phyloP scores from a whole-genome alignment of 257 asterid genomes.

The Penstemon davidsonii region DNA sequence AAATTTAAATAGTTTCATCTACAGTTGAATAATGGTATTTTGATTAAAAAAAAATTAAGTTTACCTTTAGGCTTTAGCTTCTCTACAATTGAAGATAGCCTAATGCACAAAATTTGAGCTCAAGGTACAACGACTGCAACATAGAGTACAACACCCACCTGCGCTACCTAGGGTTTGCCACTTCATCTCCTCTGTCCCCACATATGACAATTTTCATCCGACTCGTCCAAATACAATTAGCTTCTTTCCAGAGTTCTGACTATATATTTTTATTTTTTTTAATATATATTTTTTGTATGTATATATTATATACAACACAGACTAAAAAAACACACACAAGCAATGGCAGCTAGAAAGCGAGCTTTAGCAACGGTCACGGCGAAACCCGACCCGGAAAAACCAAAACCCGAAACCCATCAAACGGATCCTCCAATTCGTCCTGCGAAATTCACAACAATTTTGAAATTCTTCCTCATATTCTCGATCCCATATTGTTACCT shows the following conservation, averaged over 20 bases:
- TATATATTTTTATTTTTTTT: too few relatives aligned
- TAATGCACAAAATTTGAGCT: too few relatives aligned
- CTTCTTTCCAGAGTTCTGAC: not conserved
- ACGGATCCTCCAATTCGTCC: slow-evolving; percentile 61
- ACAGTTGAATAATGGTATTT: too few relatives aligned
- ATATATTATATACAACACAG: too few relatives aligned
- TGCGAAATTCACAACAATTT: slow-evolving; percentile 50
- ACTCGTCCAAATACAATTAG: slow-evolving; percentile 28
- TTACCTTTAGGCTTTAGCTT: too few relatives aligned
- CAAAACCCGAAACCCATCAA: slow-evolving; percentile 30
- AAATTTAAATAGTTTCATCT: too few relatives aligned
- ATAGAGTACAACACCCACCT: too few relatives aligned
- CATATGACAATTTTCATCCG: slow-evolving; percentile 21
- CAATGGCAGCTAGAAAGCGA: slow-evolving; percentile 70
- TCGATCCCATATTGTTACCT: slow-evolving; percentile 65
- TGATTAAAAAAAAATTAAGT: too few relatives aligned
- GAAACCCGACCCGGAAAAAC: slow-evolving; percentile 32
- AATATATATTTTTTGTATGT: too few relatives aligned
- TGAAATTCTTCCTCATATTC: slow-evolving; percentile 45
- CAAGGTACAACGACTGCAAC: too few relatives aligned
- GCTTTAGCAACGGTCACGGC: slow-evolving; percentile 37
- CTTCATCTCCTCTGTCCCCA: slow-evolving; percentile 14
- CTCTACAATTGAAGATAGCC: too few relatives aligned
- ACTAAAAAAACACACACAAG: slow-evolving; percentile 4
- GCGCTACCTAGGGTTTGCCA: not conserved